Conservation (phyloP, 2,329 filamentous ascomycete genomes). For the Diplodia seriata region DNA sequence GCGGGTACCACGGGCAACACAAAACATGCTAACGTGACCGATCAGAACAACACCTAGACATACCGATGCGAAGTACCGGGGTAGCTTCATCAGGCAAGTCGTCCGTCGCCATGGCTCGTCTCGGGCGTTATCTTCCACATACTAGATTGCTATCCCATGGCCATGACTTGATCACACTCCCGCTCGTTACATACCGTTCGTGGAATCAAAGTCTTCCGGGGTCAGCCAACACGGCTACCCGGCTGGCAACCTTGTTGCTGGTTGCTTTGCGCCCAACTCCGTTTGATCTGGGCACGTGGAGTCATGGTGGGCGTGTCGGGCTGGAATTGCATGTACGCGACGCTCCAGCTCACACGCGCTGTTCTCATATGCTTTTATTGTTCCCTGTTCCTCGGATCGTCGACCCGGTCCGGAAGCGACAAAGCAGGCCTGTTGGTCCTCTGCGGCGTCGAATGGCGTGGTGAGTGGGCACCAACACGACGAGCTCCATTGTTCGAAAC, state of each 20-base stretch:
- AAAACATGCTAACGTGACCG: constrained; percentile 25
- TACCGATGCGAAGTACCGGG: constrained; percentile 23
- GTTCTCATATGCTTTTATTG: too few species aligned
- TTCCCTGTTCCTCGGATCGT: neutral
- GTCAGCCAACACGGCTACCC: neutral
- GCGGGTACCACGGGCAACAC: neutral
- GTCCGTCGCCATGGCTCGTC: neutral
- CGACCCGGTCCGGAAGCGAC: neutral
- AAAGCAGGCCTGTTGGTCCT: neutral
- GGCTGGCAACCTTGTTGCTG: neutral
- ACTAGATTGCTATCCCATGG: neutral
- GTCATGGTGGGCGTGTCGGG: too few species aligned
- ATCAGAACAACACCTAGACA: constrained; percentile 2
- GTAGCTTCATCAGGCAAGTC: constrained; percentile 12
- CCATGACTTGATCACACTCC: too few species aligned
- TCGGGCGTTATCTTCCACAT: neutral
- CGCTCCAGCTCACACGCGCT: too few species aligned
- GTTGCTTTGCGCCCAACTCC: neutral
- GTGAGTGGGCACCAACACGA: neutral
- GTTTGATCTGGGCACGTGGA: constrained; percentile 1
- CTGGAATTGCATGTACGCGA: too few species aligned
- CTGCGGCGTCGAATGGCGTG: constrained; percentile 15
- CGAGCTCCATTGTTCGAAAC: too few species aligned
- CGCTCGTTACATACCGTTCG: too few species aligned
- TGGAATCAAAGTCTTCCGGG: too few species aligned